These are phyloP conservation scores for Hypomontagnella submonticulosa DNA, from an alignment of 495 filamentous ascomycete genomes.

Conservation along the genomic window DNA sequence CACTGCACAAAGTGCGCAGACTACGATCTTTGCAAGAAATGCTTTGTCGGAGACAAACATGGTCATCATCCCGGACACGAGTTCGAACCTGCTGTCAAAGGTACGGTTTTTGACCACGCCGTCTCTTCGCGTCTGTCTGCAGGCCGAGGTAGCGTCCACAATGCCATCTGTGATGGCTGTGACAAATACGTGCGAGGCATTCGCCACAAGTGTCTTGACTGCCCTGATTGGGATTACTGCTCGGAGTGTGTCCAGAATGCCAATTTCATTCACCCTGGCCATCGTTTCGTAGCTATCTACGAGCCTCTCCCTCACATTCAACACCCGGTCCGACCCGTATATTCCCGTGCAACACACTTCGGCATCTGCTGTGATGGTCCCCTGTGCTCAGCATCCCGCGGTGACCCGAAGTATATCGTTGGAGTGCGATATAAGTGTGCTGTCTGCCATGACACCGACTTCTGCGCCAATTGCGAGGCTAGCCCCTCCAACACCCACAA, in stretches of 20 bases:
- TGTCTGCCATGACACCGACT: conserved; percentile 94
- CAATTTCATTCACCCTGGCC: conserved; percentile 74
- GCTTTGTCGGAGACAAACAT: conserved; percentile 79
- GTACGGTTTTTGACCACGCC: conserved; percentile 63
- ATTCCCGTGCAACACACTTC: conserved; percentile 68
- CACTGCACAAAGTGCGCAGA: conserved; percentile 88
- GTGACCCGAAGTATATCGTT: conserved; percentile 72
- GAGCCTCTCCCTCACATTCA: conserved; percentile 79
- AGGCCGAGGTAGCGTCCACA: conserved; percentile 85
- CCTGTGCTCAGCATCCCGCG: conserved; percentile 73
- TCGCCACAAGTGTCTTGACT: conserved; percentile 96
- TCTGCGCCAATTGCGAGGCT: conserved; percentile 95
- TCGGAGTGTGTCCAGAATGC: conserved; percentile 76
- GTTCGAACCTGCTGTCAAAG: conserved; percentile 73
- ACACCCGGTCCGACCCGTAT: conserved; percentile 38
- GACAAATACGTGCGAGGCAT: conserved; percentile 89
- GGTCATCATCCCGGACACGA: conserved; percentile 93
- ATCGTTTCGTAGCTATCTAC: conserved; percentile 92
- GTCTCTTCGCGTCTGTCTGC: conserved; percentile 74
- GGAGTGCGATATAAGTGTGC: conserved; percentile 97
- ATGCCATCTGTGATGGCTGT: conserved; percentile 94
- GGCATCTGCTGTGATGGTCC: conserved; percentile 97
- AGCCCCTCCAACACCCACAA: conserved; percentile 87
- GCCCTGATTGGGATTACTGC: conserved; percentile 98
- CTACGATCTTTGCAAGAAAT: conserved; percentile 89